Evolutionary conservation across 2,329 filamentous ascomycete genomes (phyloP).

Genomic region (Colletotrichum scovillei): DNA sequence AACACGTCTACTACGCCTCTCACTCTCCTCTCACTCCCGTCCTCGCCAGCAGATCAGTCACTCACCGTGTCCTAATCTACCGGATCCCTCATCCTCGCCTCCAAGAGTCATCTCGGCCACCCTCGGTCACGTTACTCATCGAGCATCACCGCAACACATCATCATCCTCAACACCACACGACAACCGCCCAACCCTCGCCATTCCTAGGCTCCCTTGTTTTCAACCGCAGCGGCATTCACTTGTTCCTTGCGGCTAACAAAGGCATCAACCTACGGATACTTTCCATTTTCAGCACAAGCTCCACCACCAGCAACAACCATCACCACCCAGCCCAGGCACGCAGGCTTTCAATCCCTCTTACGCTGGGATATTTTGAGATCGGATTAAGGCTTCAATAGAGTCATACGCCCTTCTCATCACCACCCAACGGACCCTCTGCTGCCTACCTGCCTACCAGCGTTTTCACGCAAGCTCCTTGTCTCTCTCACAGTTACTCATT

Average conservation of each 20-base stretch:
- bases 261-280: conserved; percentile 19
- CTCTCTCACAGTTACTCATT: conserved; percentile 25
- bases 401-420: conserved; percentile 3
- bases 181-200: conserved; percentile 22
- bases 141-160: conserved; percentile 20
- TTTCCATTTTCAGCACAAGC: conserved; percentile 12
- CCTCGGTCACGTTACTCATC: conserved; percentile 35
- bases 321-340: conserved; percentile 18
- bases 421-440: conserved; percentile 7
- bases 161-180: conserved; percentile 24
- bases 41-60: conserved; percentile 33
- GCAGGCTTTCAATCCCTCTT: conserved; percentile 23
- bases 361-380: conserved; percentile 19
- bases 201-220: conserved; percentile 38
- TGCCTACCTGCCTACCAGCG: conserved; percentile 8
- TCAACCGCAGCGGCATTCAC: conserved; percentile 59
- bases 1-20: conserved; percentile 28
- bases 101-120: conserved; percentile 33
- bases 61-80: conserved; percentile 35
- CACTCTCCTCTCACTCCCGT: conserved; percentile 29
- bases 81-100: conserved; percentile 34
- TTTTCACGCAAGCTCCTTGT: conserved; percentile 6
- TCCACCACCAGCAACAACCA: conserved; percentile 7
- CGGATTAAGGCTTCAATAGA: background rate
- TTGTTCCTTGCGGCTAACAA: conserved; percentile 58